Base-by-base conservation (phyloP, 148 eudicot species). In the Rhododendron williamsianum region DNA sequence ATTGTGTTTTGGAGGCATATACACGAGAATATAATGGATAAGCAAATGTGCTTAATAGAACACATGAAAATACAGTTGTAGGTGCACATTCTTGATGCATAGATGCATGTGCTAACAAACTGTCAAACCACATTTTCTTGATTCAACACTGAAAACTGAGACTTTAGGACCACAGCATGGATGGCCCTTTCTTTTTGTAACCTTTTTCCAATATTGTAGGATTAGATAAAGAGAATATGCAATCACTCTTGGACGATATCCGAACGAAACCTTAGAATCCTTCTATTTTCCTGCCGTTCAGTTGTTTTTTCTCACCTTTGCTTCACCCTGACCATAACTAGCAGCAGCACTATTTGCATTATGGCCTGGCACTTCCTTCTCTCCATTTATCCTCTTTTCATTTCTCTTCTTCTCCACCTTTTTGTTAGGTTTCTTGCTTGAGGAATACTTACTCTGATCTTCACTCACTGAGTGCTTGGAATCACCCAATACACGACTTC, bases 261-360 rank as follows among this genome's bases (percentile, higher is more conserved):
- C 33, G 38, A 25, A 41, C 4, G 48, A 72, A 79, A 78, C 35
- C 49, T 78, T 27, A 23, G 45, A 11, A 36, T 71, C 76, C 38
- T 30, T 71, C 19, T 38, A 85, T 71, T 85, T 85, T n/a, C 81
- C 81, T 23, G 41, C 80, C 83, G 8, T 84, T 38, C 83, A 74
- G 82, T 86, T 87, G 83, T 52, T 80, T 76, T 87, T 89, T 86
- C 89, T 90, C 88, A 81, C 91, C 92, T 89, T 87, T 84, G 87
- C 78, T 69, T 80, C 85, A 79, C 80, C 60, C 35, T 81, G 80
- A 69, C 84, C 80, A 69, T 86, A 81, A 46, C 86, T 43, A 60
- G 78, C 58, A 78, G 81, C 63, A 43, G 41, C 35, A 10, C 60
- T 78, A 56, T 90, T 80, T 88, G 90, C 91, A 87, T 88, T 82